Percentiles rank a stretch among this genome's conserved stretches.
Conservation (phyloP, 345 rosid species). For the Murraya paniculata region DNA sequence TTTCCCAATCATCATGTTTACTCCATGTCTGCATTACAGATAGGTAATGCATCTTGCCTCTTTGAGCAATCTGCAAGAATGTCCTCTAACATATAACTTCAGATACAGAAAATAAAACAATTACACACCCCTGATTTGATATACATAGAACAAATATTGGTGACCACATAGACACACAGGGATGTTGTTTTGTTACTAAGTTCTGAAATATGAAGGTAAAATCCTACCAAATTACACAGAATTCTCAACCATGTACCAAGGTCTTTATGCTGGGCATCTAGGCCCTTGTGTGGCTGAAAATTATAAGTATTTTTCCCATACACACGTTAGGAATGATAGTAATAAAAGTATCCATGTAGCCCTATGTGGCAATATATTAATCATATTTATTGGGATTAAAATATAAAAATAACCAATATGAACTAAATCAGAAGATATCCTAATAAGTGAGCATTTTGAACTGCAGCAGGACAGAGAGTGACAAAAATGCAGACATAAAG, state of each 20-base stretch:
- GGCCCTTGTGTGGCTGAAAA: neutral
- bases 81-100: neutral
- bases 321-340: neutral
- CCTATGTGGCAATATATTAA: neutral
- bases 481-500: slow-evolving; percentile 1
- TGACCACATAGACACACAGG: neutral
- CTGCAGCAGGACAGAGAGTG: neutral
- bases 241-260: neutral
- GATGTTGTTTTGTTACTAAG: neutral
- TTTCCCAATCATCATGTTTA: neutral
- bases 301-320: neutral
- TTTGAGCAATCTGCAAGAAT: neutral
- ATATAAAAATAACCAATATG: neutral
- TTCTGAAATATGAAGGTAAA: neutral
- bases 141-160: neutral
- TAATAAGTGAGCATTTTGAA: neutral
- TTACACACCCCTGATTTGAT: neutral
- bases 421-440: neutral
- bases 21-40: neutral
- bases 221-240: neutral
- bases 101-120: neutral
- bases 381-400: neutral
- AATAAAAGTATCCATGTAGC: neutral
- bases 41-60: neutral
- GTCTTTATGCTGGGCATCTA: neutral